These are phyloP conservation scores for Saccharomycopsis babjevae DNA, from an alignment of 805 yeast genomes.

Conservation along the genomic window DNA sequence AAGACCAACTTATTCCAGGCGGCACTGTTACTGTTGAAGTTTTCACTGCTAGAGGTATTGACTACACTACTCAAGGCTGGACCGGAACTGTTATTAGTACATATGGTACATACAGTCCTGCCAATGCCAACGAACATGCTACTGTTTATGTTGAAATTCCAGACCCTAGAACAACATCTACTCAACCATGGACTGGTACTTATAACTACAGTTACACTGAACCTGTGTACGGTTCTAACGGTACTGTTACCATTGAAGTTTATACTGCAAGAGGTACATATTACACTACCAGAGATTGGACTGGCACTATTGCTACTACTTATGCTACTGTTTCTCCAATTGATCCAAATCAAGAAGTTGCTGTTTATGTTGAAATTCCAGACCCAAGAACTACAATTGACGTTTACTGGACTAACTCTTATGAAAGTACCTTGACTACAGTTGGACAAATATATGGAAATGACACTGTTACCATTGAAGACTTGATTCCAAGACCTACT, in stretches of 20 bases:
- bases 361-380: constrained; percentile 4
- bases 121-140: background rate
- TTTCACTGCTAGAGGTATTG: background rate
- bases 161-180: background rate
- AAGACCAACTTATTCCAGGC: background rate
- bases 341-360: background rate
- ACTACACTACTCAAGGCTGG: background rate
- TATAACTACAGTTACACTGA: background rate
- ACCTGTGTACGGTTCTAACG: background rate
- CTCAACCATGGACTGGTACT: background rate
- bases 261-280: background rate
- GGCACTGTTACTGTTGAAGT: constrained; percentile 1
- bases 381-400: constrained; percentile 4
- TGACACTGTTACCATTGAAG: constrained; percentile 3
- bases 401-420: background rate
- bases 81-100: background rate
- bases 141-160: background rate
- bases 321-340: constrained; percentile 3
- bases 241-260: background rate
- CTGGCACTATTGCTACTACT: constrained; percentile 5
- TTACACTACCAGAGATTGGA: background rate
- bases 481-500: constrained; percentile 1
- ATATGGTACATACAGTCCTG: background rate
- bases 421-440: background rate
- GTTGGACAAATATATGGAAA: background rate